Evolutionary conservation across 805 yeast genomes (phyloP).

Genomic region (Candida taoyuanica): DNA sequence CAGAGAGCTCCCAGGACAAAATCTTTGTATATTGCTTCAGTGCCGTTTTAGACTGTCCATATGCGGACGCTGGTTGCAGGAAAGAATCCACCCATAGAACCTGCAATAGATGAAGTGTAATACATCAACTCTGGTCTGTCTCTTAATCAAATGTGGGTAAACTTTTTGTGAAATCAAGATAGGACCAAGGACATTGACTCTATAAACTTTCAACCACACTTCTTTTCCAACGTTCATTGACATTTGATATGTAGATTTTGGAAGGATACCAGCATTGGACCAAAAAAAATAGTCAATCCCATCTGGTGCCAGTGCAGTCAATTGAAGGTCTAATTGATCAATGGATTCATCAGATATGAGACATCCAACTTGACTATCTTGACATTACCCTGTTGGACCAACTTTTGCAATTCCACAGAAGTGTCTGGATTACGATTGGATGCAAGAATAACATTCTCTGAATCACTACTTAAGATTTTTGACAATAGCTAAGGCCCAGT

Average conservation of each 20-base stretch:
- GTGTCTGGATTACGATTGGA: conserved; percentile 3
- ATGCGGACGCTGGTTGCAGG: conserved; percentile 25
- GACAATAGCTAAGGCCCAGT: too few species aligned
- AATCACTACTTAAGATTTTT: not conserved
- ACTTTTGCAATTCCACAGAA: conserved; percentile 2
- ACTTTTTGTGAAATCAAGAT: conserved; percentile 4
- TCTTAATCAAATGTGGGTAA: conserved; percentile 17
- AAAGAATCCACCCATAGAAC: conserved; percentile 17
- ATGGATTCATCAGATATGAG: conserved; percentile 10
- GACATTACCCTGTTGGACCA: conserved; percentile 6
- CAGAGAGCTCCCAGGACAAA: conserved; percentile 26
- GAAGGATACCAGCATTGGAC: conserved; percentile 16
- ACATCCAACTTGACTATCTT: conserved; percentile 12
- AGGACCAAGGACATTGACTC: conserved; percentile 11
- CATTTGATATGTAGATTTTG: not conserved
- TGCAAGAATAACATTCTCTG: conserved; percentile 3
- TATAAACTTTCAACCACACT: conserved; percentile 3
- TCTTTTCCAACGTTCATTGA: conserved; percentile 1
- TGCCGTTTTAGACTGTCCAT: conserved; percentile 36
- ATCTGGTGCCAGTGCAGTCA: conserved; percentile 4
- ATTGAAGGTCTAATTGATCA: conserved; percentile 6
- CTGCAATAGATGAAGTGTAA: conserved; percentile 28
- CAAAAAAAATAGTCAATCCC: conserved; percentile 15
- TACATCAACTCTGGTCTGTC: conserved; percentile 25
- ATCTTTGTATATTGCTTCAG: conserved; percentile 29